Conservation (phyloP, 2,329 filamentous ascomycete species). For the Paraconiothyrium sp. region DNA sequence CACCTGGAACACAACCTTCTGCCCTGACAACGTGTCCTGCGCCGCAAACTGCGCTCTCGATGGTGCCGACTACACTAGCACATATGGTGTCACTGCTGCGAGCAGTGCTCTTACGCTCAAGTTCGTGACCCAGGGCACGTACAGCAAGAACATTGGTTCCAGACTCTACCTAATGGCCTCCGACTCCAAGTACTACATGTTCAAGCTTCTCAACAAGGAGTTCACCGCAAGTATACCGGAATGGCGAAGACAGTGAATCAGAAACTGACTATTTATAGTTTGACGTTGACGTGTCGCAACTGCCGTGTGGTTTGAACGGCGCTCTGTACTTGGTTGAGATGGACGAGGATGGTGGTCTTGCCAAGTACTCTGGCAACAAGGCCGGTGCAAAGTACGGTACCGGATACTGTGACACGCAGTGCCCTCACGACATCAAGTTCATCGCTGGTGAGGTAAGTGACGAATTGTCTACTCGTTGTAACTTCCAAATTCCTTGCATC, state of each 20-base stretch:
- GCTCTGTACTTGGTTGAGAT: conserved; percentile 72
- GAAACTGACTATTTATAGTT: conserved; percentile 17
- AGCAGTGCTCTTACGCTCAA: conserved; percentile 61
- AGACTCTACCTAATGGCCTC: conserved; percentile 41
- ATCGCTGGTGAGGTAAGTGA: conserved; percentile 55
- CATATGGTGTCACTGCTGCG: conserved; percentile 57
- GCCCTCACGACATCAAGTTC: conserved; percentile 55
- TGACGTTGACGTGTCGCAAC: conserved; percentile 59
- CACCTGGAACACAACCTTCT: conserved; percentile 46
- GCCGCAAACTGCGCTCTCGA: conserved; percentile 43
- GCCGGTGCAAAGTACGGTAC: conserved; percentile 63
- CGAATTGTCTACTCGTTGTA: background rate
- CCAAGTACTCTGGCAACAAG: conserved; percentile 55
- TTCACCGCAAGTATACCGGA: conserved; percentile 23
- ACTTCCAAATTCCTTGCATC: background rate
- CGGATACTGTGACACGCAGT: conserved; percentile 59
- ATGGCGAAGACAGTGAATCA: background rate
- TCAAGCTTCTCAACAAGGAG: conserved; percentile 40
- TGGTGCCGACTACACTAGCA: conserved; percentile 41
- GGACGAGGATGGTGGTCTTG: conserved; percentile 66
- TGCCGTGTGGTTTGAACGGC: conserved; percentile 74
- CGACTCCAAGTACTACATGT: conserved; percentile 37
- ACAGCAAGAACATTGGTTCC: conserved; percentile 44
- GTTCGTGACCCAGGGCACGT: conserved; percentile 61
- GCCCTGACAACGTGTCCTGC: conserved; percentile 40